These are phyloP conservation scores for Solanum infundibuliforme DNA, from an alignment of 257 asterid species.

Conservation along the genomic window DNA sequence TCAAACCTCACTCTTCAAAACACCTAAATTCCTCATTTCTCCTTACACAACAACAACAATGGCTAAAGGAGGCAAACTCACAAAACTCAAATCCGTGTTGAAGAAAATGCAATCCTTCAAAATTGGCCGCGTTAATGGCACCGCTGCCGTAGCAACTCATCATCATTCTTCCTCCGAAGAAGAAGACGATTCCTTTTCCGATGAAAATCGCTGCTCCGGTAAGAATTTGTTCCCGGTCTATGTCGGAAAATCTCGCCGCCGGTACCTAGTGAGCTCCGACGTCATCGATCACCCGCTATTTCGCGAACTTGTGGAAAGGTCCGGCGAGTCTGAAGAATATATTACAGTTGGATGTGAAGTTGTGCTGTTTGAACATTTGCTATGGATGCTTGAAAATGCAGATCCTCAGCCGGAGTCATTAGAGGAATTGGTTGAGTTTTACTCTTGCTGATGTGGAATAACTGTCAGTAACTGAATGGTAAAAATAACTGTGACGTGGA, in stretches of 20 bases:
- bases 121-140: conserved; percentile 37
- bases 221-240: conserved; percentile 45
- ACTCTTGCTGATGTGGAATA: conserved; percentile 42
- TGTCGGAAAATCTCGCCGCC: conserved; percentile 87
- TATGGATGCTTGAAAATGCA: conserved; percentile 76
- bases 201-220: neutral
- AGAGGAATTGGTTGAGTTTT: conserved; percentile 64
- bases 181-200: neutral
- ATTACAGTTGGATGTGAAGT: conserved; percentile 74
- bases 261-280: conserved; percentile 64
- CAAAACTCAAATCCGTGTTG: conserved; percentile 73
- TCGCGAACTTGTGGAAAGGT: conserved; percentile 63
- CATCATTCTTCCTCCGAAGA: conserved; percentile 1
- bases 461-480: conserved; percentile 11
- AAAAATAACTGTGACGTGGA: conserved; percentile 3
- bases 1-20: neutral
- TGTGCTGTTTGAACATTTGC: conserved; percentile 80
- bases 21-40: neutral
- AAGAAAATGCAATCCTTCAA: conserved; percentile 96
- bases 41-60: conserved; percentile 11
- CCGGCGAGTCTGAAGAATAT: conserved; percentile 15
- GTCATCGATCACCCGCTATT: conserved; percentile 73
- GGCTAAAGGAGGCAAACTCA: conserved; percentile 83
- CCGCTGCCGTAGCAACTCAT: conserved; percentile 21
- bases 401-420: conserved; percentile 84